Conservation (phyloP, 768 basidiomycete species). For the Auriscalpium vulgare region DNA sequence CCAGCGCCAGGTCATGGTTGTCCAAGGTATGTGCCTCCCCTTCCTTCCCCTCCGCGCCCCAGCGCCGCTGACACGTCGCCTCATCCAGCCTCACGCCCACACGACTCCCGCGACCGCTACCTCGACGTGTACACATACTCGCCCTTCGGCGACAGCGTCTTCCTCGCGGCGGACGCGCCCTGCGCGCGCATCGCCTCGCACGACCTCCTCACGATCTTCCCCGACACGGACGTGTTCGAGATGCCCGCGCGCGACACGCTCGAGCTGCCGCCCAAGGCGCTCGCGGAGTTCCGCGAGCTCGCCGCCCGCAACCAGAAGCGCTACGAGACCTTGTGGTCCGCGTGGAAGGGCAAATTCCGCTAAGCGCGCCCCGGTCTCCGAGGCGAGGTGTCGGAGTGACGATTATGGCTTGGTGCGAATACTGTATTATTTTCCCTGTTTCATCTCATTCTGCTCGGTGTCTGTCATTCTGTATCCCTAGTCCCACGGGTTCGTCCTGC, state of each 20-base stretch:
- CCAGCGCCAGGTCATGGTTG: slow-evolving; percentile 57
- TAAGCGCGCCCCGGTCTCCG: not conserved
- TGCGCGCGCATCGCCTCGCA: slow-evolving; percentile 52
- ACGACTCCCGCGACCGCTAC: slow-evolving; percentile 46
- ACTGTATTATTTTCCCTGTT: not conserved
- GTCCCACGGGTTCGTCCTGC: not conserved
- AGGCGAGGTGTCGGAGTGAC: not conserved
- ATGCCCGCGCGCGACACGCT: slow-evolving; percentile 42
- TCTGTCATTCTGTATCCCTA: not conserved
- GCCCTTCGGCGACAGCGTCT: slow-evolving; percentile 58
- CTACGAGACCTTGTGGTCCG: slow-evolving; percentile 52
- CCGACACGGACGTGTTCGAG: slow-evolving; percentile 27
- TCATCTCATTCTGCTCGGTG: not conserved
- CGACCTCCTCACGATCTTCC: slow-evolving; percentile 55
- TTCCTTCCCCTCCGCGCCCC: not conserved
- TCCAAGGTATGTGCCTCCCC: slow-evolving; percentile 43
- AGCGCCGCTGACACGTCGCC: not conserved
- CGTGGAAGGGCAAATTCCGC: slow-evolving; percentile 28
- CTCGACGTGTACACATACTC: slow-evolving; percentile 60
- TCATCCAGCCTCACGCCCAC: slow-evolving; percentile 47
- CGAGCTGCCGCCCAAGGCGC: slow-evolving; percentile 54
- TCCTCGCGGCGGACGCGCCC: slow-evolving; percentile 52
- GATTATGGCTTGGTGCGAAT: not conserved
- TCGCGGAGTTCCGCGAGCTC: slow-evolving; percentile 48
- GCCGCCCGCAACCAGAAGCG: slow-evolving; percentile 44